Percentiles rank a stretch among this genome's conserved stretches.
These are phyloP conservation scores for Dendrobium officinale DNA, from an alignment of 106 monocot genomes.

Conservation along the genomic window DNA sequence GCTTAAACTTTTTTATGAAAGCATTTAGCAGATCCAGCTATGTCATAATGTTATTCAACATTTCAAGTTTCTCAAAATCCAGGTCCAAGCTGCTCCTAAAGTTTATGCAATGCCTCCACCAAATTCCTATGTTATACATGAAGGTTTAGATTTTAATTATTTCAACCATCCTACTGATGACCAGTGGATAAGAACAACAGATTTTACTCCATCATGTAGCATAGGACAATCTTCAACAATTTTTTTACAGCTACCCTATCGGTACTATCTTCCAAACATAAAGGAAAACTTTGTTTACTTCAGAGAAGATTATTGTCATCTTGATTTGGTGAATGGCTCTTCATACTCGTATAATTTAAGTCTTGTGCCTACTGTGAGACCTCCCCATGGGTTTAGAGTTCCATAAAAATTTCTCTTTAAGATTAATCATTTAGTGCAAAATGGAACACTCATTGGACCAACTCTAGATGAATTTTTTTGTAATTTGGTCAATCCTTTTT, in stretches of 20 bases:
- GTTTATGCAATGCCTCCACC: slow-evolving; percentile 28
- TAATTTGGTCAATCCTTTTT: slow-evolving; percentile 24
- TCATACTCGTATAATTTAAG: slow-evolving; percentile 46
- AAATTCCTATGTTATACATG: slow-evolving; percentile 16
- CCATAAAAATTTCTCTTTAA: slow-evolving; percentile 72
- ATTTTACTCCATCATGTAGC: slow-evolving; percentile 57
- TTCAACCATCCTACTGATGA: slow-evolving; percentile 55
- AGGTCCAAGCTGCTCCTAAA: slow-evolving; percentile 74
- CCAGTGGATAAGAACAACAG: slow-evolving; percentile 77
- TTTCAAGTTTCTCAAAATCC: slow-evolving; percentile 49
- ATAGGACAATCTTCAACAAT: slow-evolving; percentile 74
- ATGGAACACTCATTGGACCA: slow-evolving; percentile 73
- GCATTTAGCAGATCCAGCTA: slow-evolving; percentile 85
- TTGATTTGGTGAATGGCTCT: slow-evolving; percentile 18
- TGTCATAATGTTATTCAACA: slow-evolving; percentile 12
- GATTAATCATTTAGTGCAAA: slow-evolving; percentile 81
- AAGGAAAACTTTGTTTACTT: slow-evolving; percentile 42
- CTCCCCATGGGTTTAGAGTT: slow-evolving; percentile 21
- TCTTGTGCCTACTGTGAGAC: slow-evolving; percentile 66
- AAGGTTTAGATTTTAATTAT: slow-evolving; percentile 34
- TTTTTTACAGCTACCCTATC: slow-evolving; percentile 53
- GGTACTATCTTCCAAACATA: slow-evolving; percentile 42
- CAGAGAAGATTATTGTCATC: slow-evolving; percentile 26
- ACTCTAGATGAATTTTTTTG: slow-evolving; percentile 58
- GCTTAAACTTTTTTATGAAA: slow-evolving; percentile 69